Percentiles rank a stretch among this genome's conserved stretches.
phyloP scores from a whole-genome alignment of 192 early-diverging fungal genomes.

The Backusella sp. region DNA sequence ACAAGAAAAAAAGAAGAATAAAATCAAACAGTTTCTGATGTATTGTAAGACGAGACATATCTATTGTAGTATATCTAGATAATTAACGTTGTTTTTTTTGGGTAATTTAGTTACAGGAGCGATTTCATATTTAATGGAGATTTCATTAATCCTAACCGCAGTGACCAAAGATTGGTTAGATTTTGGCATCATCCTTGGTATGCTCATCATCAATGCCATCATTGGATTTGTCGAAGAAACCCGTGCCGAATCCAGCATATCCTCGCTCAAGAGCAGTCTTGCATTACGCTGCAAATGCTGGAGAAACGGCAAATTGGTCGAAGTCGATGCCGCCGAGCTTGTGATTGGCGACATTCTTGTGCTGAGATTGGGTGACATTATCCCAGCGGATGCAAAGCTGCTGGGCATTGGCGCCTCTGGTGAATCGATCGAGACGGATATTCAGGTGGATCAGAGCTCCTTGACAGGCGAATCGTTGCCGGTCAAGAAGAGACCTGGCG shows the following conservation, averaged over 20 bases:
- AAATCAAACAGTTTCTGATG: slow-evolving; percentile 43
- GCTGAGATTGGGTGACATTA: slow-evolving; percentile 71
- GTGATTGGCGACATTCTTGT: slow-evolving; percentile 75
- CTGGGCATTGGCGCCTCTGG: slow-evolving; percentile 49
- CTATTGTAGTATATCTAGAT: neutral
- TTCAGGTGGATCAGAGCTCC: slow-evolving; percentile 73
- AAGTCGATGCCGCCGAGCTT: slow-evolving; percentile 49
- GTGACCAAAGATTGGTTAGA: slow-evolving; percentile 59
- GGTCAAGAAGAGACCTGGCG: slow-evolving; percentile 52
- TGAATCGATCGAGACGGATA: slow-evolving; percentile 48
- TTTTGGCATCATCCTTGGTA: slow-evolving; percentile 56
- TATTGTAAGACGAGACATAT: slow-evolving; percentile 31
- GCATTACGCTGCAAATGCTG: slow-evolving; percentile 60
- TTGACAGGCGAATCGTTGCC: slow-evolving; percentile 77
- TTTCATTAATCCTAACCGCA: slow-evolving; percentile 53
- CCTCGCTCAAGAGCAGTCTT: slow-evolving; percentile 68
- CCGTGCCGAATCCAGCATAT: slow-evolving; percentile 68
- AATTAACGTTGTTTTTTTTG: too few species aligned
- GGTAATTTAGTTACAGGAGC: slow-evolving; percentile 51
- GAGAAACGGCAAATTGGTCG: slow-evolving; percentile 51
- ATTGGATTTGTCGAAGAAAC: slow-evolving; percentile 76
- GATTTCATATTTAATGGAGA: slow-evolving; percentile 65
- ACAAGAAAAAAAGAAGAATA: slow-evolving; percentile 39
- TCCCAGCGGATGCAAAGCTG: slow-evolving; percentile 67
- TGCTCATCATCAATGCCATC: slow-evolving; percentile 62